A percentile compares a stretch with the other conserved stretches of the same genome.
phyloP scores from a whole-genome alignment of 805 yeast species.

The Debaryomyces prosopidis region DNA sequence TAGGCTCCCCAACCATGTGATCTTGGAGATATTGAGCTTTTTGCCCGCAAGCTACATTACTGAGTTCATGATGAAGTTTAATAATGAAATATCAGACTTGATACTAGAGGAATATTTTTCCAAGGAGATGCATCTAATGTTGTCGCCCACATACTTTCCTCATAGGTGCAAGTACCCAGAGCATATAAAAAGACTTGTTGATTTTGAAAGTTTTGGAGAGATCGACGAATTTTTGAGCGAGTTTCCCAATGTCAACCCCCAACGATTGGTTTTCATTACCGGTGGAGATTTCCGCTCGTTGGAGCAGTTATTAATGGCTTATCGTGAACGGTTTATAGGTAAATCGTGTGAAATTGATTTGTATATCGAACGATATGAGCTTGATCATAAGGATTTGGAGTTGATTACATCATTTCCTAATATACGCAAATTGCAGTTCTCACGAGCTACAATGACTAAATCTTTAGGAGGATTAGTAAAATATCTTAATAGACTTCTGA shows the following conservation, averaged over 20 bases:
- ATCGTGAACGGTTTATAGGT: conserved; percentile 14
- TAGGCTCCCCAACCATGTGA: conserved; percentile 22
- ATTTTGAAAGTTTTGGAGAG: conserved; percentile 26
- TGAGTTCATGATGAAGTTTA: conserved; percentile 24
- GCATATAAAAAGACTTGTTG: conserved; percentile 7
- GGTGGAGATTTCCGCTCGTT: conserved; percentile 33
- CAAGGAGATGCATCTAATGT: conserved; percentile 33
- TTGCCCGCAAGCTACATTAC: conserved; percentile 21
- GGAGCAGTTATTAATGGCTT: conserved; percentile 21
- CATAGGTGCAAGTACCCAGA: conserved; percentile 4
- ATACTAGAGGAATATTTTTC: conserved; percentile 26
- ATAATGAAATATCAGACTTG: conserved; percentile 13
- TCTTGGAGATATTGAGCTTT: conserved; percentile 15
- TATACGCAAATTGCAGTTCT: conserved; percentile 30
- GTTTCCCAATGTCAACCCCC: conserved; percentile 30
- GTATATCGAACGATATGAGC: conserved; percentile 26
- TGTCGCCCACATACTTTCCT: conserved; percentile 31
- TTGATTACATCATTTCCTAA: conserved; percentile 25
- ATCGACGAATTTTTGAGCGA: conserved; percentile 30
- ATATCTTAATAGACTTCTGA: conserved; percentile 8
- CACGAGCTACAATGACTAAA: conserved; percentile 18
- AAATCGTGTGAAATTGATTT: conserved; percentile 23
- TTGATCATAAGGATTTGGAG: conserved; percentile 17
- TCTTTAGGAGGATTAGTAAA: conserved; percentile 3
- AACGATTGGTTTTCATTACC: conserved; percentile 24